These are phyloP conservation scores for Withania somnifera DNA, from an alignment of 305 asterid genomes.

Conservation along the genomic window DNA sequence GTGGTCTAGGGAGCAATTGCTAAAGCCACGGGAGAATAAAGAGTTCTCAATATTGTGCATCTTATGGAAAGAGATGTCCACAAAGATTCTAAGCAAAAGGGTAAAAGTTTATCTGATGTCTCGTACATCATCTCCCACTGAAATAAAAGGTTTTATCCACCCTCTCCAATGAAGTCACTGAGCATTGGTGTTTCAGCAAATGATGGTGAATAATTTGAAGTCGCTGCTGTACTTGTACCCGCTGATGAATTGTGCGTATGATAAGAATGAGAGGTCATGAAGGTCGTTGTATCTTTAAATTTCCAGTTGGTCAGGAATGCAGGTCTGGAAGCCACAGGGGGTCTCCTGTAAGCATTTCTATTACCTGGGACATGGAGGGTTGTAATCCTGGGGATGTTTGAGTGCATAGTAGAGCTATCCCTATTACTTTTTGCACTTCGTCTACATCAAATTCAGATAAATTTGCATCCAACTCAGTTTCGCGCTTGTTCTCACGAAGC, in stretches of 20 bases:
- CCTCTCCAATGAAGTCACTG: conserved; percentile 35
- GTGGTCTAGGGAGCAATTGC: background rate
- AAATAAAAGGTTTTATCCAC: conserved; percentile 20
- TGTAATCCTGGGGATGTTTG: conserved; percentile 64
- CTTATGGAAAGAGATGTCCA: too few species aligned
- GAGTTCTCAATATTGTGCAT: background rate
- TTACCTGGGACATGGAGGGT: conserved; percentile 78
- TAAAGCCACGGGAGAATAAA: background rate
- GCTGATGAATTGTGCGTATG: conserved; percentile 5
- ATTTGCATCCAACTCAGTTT: conserved; percentile 41
- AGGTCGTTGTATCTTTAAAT: conserved; percentile 40
- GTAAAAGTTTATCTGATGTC: background rate
- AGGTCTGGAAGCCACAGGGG: conserved; percentile 41
- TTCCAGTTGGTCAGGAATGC: conserved; percentile 73
- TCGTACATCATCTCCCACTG: background rate
- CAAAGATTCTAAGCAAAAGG: background rate
- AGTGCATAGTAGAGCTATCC: conserved; percentile 64
- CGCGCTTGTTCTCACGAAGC: conserved; percentile 44
- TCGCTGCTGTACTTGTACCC: background rate
- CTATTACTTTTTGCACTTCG: conserved; percentile 47
- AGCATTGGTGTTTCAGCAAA: conserved; percentile 25
- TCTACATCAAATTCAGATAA: conserved; percentile 23
- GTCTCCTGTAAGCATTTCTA: conserved; percentile 84
- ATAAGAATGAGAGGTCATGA: conserved; percentile 7
- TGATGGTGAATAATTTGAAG: conserved; percentile 10